Conservation (phyloP, 1,284 basidiomycete species). For the Wallemia hederae region DNA sequence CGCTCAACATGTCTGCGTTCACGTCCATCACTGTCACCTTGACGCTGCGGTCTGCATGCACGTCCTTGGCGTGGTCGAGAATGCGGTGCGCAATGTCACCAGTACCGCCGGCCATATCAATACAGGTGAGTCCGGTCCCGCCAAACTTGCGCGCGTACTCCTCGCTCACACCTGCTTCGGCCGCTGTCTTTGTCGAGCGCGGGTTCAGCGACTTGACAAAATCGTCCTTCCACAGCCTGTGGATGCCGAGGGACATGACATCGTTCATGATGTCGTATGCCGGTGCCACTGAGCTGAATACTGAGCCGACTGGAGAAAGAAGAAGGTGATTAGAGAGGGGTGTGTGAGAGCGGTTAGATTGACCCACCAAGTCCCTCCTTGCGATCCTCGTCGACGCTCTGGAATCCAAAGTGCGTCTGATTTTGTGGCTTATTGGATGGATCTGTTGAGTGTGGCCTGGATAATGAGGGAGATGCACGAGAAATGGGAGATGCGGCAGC, state of each 20-base stretch:
- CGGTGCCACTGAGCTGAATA: constrained; percentile 86
- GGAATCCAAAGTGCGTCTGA: constrained; percentile 77
- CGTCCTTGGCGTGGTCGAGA: constrained; percentile 66
- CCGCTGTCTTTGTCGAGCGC: constrained; percentile 15
- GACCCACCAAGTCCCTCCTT: constrained; percentile 24
- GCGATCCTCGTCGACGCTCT: constrained; percentile 15
- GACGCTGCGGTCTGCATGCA: constrained; percentile 61
- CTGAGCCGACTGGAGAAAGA: constrained; percentile 33
- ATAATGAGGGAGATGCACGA: too few species aligned
- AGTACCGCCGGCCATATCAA: constrained; percentile 93
- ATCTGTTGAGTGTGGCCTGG: neutral
- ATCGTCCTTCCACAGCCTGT: constrained; percentile 88
- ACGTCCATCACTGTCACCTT: constrained; percentile 81
- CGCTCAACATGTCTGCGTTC: constrained; percentile 79
- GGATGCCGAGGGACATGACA: constrained; percentile 82
- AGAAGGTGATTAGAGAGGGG: neutral
- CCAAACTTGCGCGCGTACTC: constrained; percentile 23
- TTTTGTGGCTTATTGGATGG: too few species aligned
- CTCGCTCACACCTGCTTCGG: constrained; percentile 19
- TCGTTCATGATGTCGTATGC: constrained; percentile 99
- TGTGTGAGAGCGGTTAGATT: neutral
- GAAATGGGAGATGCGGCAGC: too few species aligned
- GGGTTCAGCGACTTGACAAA: constrained; percentile 59
- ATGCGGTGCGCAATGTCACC: constrained; percentile 91
- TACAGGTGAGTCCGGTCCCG: constrained; percentile 29